Evolutionary conservation across 2,329 filamentous ascomycete genomes (phyloP).

Genomic region (Gyromitra esculenta): DNA sequence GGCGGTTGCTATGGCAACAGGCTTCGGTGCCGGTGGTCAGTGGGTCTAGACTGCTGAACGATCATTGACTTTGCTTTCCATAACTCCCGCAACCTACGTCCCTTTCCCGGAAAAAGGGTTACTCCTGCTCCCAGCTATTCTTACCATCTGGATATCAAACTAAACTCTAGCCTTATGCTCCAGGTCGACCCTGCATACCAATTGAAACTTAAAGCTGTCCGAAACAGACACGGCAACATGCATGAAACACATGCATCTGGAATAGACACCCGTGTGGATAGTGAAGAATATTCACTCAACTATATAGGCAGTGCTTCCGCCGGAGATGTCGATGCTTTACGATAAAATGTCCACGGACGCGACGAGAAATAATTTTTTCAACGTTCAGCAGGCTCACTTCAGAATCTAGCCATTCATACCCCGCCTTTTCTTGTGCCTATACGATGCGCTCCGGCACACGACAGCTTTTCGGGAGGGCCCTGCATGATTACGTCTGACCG

Average conservation of each 20-base stretch:
- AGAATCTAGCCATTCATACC: background rate
- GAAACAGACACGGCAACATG: background rate
- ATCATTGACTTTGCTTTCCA: conserved; percentile 3
- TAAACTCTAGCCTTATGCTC: background rate
- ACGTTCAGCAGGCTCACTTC: background rate
- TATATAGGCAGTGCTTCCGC: conserved; percentile 13
- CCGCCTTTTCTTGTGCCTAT: background rate
- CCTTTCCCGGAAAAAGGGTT: background rate
- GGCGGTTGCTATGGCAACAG: conserved; percentile 20
- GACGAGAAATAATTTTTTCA: background rate
- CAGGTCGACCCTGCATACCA: background rate
- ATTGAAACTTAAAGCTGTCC: background rate
- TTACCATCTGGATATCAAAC: background rate
- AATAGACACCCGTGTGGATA: background rate
- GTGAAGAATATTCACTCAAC: background rate
- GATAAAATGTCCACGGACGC: background rate
- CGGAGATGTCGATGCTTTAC: background rate
- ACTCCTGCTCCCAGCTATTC: background rate
- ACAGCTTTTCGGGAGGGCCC: background rate
- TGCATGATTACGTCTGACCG: background rate
- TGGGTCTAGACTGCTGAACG: background rate
- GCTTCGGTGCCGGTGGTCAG: background rate
- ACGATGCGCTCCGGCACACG: background rate
- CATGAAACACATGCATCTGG: background rate
- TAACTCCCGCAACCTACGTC: background rate